Evolutionary conservation across 202 grass and related monocot species (phyloP).

Genomic region (Zizania palustris): DNA sequence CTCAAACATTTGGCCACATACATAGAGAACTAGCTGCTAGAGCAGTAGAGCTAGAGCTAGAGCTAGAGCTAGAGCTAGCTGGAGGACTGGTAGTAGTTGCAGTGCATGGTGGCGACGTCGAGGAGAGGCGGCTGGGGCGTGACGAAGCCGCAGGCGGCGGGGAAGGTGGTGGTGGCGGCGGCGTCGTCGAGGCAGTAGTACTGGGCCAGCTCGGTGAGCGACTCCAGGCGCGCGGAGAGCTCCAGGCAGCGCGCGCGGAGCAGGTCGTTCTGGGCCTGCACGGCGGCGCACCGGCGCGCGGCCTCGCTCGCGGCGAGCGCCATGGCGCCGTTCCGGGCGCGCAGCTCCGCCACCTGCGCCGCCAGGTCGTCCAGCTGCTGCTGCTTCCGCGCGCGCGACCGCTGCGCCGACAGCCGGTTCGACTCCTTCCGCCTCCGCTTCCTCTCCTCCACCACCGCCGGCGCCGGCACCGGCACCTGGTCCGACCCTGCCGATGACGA

Average conservation of each 20-base stretch:
- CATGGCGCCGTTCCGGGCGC: constrained; percentile 47
- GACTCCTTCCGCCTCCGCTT: constrained; percentile 72
- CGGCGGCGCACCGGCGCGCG: constrained; percentile 21
- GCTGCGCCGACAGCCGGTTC: constrained; percentile 71
- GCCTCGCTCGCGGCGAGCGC: constrained; percentile 37
- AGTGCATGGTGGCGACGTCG: constrained; percentile 20
- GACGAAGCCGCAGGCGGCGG: not conserved
- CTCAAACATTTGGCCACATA: not conserved
- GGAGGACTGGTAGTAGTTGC: constrained; percentile 33
- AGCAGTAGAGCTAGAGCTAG: not conserved
- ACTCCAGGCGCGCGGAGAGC: constrained; percentile 49
- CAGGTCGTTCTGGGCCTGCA: constrained; percentile 66
- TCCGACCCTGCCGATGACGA: constrained; percentile 29
- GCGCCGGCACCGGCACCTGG: not conserved
- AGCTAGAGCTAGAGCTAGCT: not conserved
- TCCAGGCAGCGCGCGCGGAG: constrained; percentile 55
- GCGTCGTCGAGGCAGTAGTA: too few relatives aligned
- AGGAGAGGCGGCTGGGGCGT: constrained; percentile 31
- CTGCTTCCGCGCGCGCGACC: constrained; percentile 67
- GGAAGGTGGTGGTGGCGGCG: not conserved
- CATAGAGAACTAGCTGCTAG: too few relatives aligned
- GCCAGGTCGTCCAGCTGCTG: constrained; percentile 52
- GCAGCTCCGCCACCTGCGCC: constrained; percentile 39
- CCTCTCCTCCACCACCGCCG: constrained; percentile 52
- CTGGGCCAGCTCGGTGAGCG: constrained; percentile 49